phyloP scores from a whole-genome alignment of 2,329 filamentous ascomycete genomes.

The Aureobasidium sp. region DNA sequence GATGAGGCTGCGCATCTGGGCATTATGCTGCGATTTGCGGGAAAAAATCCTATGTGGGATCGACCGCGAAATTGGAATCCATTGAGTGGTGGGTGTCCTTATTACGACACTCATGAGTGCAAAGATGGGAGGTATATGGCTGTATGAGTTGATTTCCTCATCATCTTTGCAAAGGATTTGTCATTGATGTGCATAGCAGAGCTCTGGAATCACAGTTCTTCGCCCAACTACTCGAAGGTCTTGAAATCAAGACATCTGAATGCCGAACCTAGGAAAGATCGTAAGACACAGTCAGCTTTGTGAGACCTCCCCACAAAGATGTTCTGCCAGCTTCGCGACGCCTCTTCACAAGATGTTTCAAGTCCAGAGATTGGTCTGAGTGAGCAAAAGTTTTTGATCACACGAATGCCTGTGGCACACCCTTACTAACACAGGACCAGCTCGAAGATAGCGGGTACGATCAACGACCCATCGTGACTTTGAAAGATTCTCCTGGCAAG shows the following conservation, averaged over 20 bases:
- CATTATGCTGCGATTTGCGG: constrained; percentile 63
- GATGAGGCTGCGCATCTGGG: constrained; percentile 76
- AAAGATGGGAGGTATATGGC: constrained; percentile 71
- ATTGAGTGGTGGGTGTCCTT: constrained; percentile 78
- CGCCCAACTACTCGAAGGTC: constrained; percentile 53
- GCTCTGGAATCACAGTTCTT: constrained; percentile 87
- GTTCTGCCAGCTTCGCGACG: too few species aligned
- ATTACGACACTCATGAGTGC: constrained; percentile 83
- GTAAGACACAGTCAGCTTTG: constrained; percentile 59
- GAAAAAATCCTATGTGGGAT: constrained; percentile 55
- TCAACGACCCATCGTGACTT: constrained; percentile 59
- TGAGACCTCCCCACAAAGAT: constrained; percentile 47
- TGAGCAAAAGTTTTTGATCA: constrained; percentile 86
- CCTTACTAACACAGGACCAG: constrained; percentile 68
- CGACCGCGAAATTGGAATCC: constrained; percentile 62
- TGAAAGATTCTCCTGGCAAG: constrained; percentile 60
- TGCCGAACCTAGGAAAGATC: constrained; percentile 47
- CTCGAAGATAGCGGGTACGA: constrained; percentile 57
- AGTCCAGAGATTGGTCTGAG: constrained; percentile 58
- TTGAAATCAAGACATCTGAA: constrained; percentile 48
- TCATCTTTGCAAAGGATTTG: background rate
- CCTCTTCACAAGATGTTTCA: constrained; percentile 41
- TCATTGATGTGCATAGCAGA: constrained; percentile 36
- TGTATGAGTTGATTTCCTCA: constrained; percentile 38
- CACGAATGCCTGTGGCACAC: constrained; percentile 88